These are phyloP conservation scores for Phaeotremella fagi DNA, from an alignment of 768 basidiomycete genomes.

Conservation along the genomic window DNA sequence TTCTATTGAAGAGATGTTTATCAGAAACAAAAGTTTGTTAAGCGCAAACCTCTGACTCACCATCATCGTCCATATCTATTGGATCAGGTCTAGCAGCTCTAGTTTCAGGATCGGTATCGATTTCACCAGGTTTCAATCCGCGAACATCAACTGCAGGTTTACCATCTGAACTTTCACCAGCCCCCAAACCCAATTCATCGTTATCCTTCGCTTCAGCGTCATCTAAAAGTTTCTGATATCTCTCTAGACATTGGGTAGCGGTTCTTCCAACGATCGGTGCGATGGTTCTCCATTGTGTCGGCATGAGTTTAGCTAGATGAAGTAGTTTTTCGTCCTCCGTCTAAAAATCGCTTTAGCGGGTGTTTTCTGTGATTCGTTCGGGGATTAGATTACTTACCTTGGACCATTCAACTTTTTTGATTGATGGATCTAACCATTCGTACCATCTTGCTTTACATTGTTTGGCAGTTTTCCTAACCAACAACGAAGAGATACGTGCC, in stretches of 20 bases:
- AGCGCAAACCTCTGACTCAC: slow-evolving; percentile 52
- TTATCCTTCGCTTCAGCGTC: slow-evolving; percentile 96
- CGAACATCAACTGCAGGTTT: slow-evolving; percentile 88
- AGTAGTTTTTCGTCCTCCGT: slow-evolving; percentile 98
- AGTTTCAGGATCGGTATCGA: slow-evolving; percentile 97
- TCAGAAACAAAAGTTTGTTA: neutral
- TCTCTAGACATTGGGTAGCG: slow-evolving; percentile 93
- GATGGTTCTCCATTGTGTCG: slow-evolving; percentile 98
- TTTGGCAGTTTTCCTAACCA: slow-evolving; percentile 97
- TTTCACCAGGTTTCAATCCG: slow-evolving; percentile 85
- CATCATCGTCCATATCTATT: slow-evolving; percentile 99
- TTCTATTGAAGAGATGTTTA: slow-evolving; percentile 53
- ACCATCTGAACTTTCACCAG: slow-evolving; percentile 66
- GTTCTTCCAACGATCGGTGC: slow-evolving; percentile 97
- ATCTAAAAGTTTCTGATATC: slow-evolving; percentile 95
- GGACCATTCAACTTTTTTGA: slow-evolving; percentile 99
- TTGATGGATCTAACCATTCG: slow-evolving; percentile 98
- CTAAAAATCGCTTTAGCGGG: no score
- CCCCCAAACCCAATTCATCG: slow-evolving; percentile 84
- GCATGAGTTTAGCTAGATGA: slow-evolving; percentile 97
- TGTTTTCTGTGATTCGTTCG: no score
- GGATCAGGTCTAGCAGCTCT: slow-evolving; percentile 97
- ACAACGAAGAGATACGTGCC: slow-evolving; percentile 95
- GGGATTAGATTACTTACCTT: slow-evolving; percentile 72
- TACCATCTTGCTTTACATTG: slow-evolving; percentile 95